phyloP scores from a whole-genome alignment of 108 stramenopile species.

The Stephanodiscus triporus region DNA sequence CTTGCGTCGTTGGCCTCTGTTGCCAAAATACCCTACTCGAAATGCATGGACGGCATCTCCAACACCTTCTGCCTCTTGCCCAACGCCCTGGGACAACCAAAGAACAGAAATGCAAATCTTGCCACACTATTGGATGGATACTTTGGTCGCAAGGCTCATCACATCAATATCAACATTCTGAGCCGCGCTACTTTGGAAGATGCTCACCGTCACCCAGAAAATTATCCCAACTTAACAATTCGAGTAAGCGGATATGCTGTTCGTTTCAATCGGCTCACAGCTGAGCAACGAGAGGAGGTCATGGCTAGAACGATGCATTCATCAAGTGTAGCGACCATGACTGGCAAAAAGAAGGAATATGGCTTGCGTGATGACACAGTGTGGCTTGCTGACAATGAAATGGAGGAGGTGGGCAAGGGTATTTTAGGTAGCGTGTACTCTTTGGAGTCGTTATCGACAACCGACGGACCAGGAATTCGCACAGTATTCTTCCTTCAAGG shows the following conservation, averaged over 20 bases:
- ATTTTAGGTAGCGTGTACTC: constrained; percentile 33
- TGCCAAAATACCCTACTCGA: constrained; percentile 66
- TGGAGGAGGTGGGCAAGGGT: not conserved
- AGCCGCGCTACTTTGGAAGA: constrained; percentile 54
- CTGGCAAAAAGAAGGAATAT: not conserved
- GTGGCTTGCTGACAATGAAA: not conserved
- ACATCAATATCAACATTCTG: constrained; percentile 70
- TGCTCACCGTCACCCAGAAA: constrained; percentile 69
- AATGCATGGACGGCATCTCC: constrained; percentile 71
- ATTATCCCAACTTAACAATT: constrained; percentile 71
- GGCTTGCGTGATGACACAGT: not conserved
- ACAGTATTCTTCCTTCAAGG: constrained; percentile 65
- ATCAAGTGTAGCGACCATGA: constrained; percentile 4
- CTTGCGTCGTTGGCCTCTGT: constrained; percentile 67
- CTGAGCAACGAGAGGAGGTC: constrained; percentile 72
- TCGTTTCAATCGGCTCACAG: constrained; percentile 66
- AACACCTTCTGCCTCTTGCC: constrained; percentile 74
- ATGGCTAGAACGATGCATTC: constrained; percentile 54
- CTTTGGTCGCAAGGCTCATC: constrained; percentile 44
- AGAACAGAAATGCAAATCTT: constrained; percentile 47
- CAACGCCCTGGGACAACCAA: constrained; percentile 53
- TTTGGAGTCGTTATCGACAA: constrained; percentile 24
- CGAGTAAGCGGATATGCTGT: constrained; percentile 73
- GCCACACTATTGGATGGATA: constrained; percentile 70
- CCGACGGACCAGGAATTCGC: constrained; percentile 4